Base-by-base conservation (phyloP, 2,329 filamentous ascomycete species). In the Aulographum hederae region DNA sequence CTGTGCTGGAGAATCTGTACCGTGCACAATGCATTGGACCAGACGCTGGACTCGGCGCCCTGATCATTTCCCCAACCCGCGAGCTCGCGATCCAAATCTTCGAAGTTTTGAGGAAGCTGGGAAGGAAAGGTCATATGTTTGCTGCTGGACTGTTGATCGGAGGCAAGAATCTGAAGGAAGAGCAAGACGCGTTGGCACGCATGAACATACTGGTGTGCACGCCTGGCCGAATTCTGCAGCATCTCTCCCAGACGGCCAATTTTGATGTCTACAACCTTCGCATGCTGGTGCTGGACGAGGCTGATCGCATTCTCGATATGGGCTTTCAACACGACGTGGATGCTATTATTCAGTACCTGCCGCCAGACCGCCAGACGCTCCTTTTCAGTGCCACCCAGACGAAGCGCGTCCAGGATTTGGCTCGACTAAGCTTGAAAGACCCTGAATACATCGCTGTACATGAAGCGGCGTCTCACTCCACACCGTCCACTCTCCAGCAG, bases 191-290 rank as follows among this genome's bases (percentile, higher is more conserved):
- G 20, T 51, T 98, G 37, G 70, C 72, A 3, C 71, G 82, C 40
- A 95, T 98, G 86, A 98, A 95, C 50, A 95, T 98, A 30, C 58
- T 98, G 17, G 82, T 98, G 6, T 92, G 85, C 46, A 98, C 89
- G 2, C 89, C 89, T 0, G 89, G 89, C 2, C 72, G 89, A 21
- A 92, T 98, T 67, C 58, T 95, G 43, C 89, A 98, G 54, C 89
- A 98, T 53, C 63, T 98, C 46, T 86, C 92, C 46, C 85, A 94
- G 59, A 95, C 86, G 0, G 80, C 82, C 1, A 73, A 77, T 13
- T 78, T 98, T 47, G 82, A 86, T 40, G 78, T 86, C 39, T 78
- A 89, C 50, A 89, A 92, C 49, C 53, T 98, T 39, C 81, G 92
- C 56, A 79, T 98, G 51, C 60, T 98, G 31, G 85, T 98, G 0